Conservation (phyloP, 2,329 filamentous ascomycete species). For the Exophiala oligosperma region DNA sequence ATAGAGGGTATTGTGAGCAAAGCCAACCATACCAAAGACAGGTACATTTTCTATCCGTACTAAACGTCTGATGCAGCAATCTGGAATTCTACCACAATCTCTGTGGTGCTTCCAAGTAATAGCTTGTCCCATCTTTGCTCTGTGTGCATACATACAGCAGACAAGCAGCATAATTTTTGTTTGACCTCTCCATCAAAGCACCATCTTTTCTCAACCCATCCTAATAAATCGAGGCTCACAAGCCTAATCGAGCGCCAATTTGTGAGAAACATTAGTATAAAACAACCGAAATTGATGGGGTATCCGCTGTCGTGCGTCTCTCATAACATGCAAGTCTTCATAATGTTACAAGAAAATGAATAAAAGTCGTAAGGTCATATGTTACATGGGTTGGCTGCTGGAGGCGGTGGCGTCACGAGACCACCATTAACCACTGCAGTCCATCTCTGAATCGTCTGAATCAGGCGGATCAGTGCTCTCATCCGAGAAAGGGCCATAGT, state of each 20-base stretch:
- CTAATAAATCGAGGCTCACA: conserved; percentile 6
- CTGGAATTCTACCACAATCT: not conserved
- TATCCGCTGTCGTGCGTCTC: conserved; percentile 21
- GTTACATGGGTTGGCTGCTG: conserved; percentile 3
- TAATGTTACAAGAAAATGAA: conserved; percentile 17
- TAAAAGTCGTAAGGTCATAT: conserved; percentile 19
- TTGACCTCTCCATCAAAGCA: conserved; percentile 5
- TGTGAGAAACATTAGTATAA: conserved; percentile 8
- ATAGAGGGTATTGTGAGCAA: too few relatives aligned
- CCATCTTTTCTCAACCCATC: not conserved
- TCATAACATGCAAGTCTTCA: conserved; percentile 19
- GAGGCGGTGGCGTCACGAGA: not conserved
- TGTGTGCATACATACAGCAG: conserved; percentile 8
- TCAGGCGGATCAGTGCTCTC: conserved; percentile 1
- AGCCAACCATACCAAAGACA: not conserved
- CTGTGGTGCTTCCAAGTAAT: not conserved
- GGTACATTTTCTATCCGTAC: too few relatives aligned
- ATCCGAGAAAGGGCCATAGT: conserved; percentile 21
- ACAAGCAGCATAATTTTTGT: conserved; percentile 1
- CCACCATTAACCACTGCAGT: conserved; percentile 16
- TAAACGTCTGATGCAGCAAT: not conserved
- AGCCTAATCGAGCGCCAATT: not conserved
- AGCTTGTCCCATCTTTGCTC: not conserved
- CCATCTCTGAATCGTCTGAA: conserved; percentile 14
- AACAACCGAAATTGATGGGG: conserved; percentile 10